phyloP scores from a whole-genome alignment of 2,329 filamentous ascomycete species.

The Metarhizium sp. region DNA sequence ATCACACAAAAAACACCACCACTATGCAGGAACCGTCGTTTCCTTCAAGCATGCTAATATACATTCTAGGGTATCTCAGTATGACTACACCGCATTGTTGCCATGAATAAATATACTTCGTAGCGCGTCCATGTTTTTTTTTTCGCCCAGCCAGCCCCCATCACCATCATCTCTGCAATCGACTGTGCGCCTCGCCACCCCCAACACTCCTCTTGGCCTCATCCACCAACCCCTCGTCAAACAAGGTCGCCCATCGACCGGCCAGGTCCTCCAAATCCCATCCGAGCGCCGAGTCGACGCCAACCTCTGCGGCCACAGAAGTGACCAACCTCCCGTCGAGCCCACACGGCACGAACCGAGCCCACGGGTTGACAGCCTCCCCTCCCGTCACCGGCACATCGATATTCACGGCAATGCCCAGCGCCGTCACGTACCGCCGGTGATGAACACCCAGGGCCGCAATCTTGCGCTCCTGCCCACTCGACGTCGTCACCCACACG shows the following conservation, averaged over 20 bases:
- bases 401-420: slow-evolving; percentile 79
- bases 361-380: slow-evolving; percentile 40
- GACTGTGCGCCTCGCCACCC: neutral
- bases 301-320: slow-evolving; percentile 52
- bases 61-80: neutral
- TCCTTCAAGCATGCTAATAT: neutral
- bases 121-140: too few relatives aligned
- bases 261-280: slow-evolving; percentile 22
- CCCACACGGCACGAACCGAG: slow-evolving; percentile 82
- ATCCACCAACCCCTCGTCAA: slow-evolving; percentile 24
- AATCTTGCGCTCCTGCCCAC: slow-evolving; percentile 54
- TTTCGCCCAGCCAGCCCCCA: neutral
- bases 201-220: slow-evolving; percentile 14
- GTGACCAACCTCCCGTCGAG: slow-evolving; percentile 70
- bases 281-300: neutral
- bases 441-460: slow-evolving; percentile 90
- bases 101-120: too few relatives aligned
- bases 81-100: neutral
- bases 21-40: neutral
- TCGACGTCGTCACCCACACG: slow-evolving; percentile 55
- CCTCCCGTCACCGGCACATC: slow-evolving; percentile 41
- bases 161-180: neutral
- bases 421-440: slow-evolving; percentile 69
- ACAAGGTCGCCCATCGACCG: slow-evolving; percentile 21
- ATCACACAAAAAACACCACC: neutral